These are phyloP conservation scores for Psilocybe subaeruginosa DNA, from an alignment of 768 basidiomycete species.

Conservation along the genomic window DNA sequence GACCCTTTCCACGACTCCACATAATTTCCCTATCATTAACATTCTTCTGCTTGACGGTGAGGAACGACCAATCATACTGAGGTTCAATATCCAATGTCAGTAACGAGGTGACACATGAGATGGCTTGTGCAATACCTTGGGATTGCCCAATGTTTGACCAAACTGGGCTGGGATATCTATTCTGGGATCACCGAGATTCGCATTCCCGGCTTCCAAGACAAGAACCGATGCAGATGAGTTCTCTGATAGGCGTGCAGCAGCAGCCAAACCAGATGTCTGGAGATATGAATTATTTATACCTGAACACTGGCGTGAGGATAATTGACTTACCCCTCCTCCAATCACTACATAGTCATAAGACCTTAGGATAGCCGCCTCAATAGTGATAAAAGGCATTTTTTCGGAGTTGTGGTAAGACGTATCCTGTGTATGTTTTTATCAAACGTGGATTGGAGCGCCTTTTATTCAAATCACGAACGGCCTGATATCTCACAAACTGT, in stretches of 20 bases:
- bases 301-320: too few relatives aligned
- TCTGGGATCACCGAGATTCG: neutral
- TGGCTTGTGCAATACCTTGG: neutral
- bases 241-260: constrained; percentile 37
- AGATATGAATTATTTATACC: neutral
- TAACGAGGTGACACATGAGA: constrained; percentile 25
- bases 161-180: constrained; percentile 3
- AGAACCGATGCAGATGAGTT: constrained; percentile 31
- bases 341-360: constrained; percentile 19
- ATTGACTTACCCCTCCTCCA: constrained; percentile 20
- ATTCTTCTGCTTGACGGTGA: constrained; percentile 30
- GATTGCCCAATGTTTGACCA: neutral
- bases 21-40: constrained; percentile 25
- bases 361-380: constrained; percentile 10
- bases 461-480: too few relatives aligned
- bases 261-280: constrained; percentile 28
- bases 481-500: too few relatives aligned
- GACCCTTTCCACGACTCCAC: constrained; percentile 34
- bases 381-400: constrained; percentile 15
- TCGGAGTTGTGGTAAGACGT: neutral
- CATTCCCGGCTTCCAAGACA: constrained; percentile 23
- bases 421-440: too few relatives aligned
- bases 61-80: constrained; percentile 40
- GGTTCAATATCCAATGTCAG: constrained; percentile 14
- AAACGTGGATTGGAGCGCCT: too few relatives aligned